phyloP scores from a whole-genome alignment of 2,329 filamentous ascomycete species.

The Phyllosticta paracitricarpa region DNA sequence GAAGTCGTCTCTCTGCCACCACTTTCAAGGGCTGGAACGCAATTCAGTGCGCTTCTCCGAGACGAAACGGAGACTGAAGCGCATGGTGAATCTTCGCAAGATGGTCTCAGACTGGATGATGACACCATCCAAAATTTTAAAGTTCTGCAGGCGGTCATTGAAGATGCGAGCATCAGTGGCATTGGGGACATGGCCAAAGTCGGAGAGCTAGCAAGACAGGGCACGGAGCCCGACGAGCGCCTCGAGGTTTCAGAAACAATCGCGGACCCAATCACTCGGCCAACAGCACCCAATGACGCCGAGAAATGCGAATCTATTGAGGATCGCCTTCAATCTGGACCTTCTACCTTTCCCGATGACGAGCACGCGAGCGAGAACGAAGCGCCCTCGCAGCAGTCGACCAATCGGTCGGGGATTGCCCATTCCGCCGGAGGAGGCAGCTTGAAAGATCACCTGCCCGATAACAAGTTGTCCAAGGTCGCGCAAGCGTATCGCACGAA shows the following conservation, averaged over 20 bases:
- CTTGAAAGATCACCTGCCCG: conserved; percentile 48
- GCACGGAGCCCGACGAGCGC: neutral
- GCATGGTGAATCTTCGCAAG: neutral
- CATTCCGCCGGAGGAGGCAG: conserved; percentile 4
- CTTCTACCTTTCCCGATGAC: neutral
- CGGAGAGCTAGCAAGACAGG: neutral
- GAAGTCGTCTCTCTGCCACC: conserved; percentile 29
- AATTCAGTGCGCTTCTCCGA: neutral
- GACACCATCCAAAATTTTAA: neutral
- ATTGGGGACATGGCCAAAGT: neutral
- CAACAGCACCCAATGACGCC: neutral
- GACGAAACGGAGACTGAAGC: neutral
- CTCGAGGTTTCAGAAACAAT: neutral
- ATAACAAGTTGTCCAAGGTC: conserved; percentile 58
- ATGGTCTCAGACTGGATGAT: neutral
- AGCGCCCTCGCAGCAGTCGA: conserved; percentile 4
- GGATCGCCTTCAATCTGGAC: conserved; percentile 4
- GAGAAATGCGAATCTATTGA: neutral
- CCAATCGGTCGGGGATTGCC: conserved; percentile 5
- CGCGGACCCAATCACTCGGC: neutral
- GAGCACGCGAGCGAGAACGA: conserved; percentile 4
- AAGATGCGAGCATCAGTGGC: neutral
- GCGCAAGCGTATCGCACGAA: conserved; percentile 81
- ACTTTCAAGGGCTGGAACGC: conserved; percentile 15
- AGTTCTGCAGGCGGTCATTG: neutral